Percentiles rank a stretch among this genome's conserved stretches.
Conservation (phyloP, 331 rosid species). For the Rosa hybrid region DNA sequence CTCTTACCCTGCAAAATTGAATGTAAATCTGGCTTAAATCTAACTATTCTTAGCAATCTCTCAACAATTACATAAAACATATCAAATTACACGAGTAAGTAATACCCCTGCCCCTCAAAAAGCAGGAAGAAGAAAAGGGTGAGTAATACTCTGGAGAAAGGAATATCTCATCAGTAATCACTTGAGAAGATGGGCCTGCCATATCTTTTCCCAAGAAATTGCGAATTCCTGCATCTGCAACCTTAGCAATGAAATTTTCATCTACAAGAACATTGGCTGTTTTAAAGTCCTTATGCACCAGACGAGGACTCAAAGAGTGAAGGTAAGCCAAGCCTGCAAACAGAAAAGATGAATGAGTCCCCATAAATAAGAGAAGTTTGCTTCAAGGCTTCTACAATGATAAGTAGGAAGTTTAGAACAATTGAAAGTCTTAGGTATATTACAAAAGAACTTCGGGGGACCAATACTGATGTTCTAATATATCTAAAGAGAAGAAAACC, state of each 20-base stretch:
- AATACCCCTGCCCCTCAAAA: background rate
- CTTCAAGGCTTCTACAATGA: conserved; percentile 24
- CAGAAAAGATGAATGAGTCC: conserved; percentile 32
- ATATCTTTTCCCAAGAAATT: conserved; percentile 69
- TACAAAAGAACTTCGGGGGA: conserved; percentile 52
- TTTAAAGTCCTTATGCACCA: conserved; percentile 85
- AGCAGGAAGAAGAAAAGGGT: background rate
- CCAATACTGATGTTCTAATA: conserved; percentile 47
- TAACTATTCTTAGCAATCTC: background rate
- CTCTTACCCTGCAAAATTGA: conserved; percentile 72
- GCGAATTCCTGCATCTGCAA: conserved; percentile 87
- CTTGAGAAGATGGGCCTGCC: conserved; percentile 80
- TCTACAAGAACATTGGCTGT: conserved; percentile 92
- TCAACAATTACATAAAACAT: conserved; percentile 14
- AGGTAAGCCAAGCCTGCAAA: conserved; percentile 78
- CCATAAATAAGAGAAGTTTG: conserved; percentile 19
- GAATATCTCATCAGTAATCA: conserved; percentile 68
- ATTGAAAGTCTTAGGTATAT: conserved; percentile 39
- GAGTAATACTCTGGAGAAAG: conserved; percentile 76
- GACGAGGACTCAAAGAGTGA: conserved; percentile 84
- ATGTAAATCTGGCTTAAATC: conserved; percentile 19
- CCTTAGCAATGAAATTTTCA: conserved; percentile 77
- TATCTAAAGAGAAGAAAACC: conserved; percentile 73
- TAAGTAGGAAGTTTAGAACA: conserved; percentile 26
- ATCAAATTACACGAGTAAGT: background rate